Base-by-base conservation (phyloP, 805 yeast genomes). In the Candida loeiensis region DNA sequence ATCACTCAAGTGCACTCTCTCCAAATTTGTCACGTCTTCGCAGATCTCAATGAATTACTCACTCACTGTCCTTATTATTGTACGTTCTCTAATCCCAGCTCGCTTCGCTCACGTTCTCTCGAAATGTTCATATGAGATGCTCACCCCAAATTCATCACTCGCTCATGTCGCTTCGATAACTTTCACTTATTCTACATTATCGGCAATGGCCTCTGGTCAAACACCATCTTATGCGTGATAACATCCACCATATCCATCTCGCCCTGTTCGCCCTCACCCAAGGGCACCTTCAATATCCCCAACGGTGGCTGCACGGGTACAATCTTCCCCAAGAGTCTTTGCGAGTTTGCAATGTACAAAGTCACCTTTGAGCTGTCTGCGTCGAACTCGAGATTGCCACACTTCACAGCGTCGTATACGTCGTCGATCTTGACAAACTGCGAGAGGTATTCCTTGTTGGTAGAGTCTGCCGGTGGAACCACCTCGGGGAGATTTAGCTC, bases 171-270 rank as follows among this genome's bases (percentile, higher is more conserved):
- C 24, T 18, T 26, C 33, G 9, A 14, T 15, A 7, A 29, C 33
- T n/a, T 29, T 26, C 7, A 7, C 5, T 13, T 25, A 25, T 7
- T 13, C 66, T 55, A 82, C 90, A 84, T 83, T 36, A 84, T 79
- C 4, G 95, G 95, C 37, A 85, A 63, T 0, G 95, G 93, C 46
- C 95, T 68, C 28, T 76, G 75, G 36, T 69, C 75, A 54, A 85
- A 85, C 6, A 81, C 68, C 14, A 84, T 58, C 52, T 81, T 82
- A 45, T 74, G 70, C 22, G 61, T 61, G 3, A 85, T 69, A 1
- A 85, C 61, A 54, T 84, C 91, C 7, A 80, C 59, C 48, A 84
- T 59, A 44, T 76, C 64, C 4, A 82, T 72, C 2, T 56, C 47
- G 3, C 82, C 59, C 45, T 76, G 64, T 4, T 81, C 71, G 2